Evolutionary conservation across 2,329 filamentous ascomycete genomes (phyloP), one percentile per base, ranked within the genome.

Genomic region (Epichloe uncinata): DNA sequence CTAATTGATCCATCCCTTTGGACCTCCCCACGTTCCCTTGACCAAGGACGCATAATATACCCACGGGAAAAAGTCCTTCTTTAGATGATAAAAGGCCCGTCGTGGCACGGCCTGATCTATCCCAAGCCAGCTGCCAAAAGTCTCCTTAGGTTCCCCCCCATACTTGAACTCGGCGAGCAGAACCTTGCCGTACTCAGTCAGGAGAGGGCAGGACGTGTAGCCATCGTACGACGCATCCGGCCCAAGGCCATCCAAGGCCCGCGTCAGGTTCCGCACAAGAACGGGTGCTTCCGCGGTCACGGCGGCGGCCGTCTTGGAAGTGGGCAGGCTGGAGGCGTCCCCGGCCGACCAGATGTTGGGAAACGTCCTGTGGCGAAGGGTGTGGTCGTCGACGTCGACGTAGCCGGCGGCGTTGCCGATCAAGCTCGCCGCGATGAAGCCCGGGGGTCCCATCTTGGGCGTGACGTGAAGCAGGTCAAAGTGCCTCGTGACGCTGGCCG

Each of bases 41-140:
- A 82, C 71, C 72, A 81, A 74, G 37, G 69, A 71, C 37, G 75
- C 72, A 48, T 70, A 73, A 63, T 82, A 82, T 3, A 83, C 79
- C 79, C 79, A 82, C 0, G 79, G 79, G 63, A 83, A 83, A 57
- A 83, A 83, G 58, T 82, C 73, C 65, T 79, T 82, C 69, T 83
- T 83, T 42, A 83, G 56, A 56, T 81, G 67, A 55, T 79, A 83
- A 58, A 83, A 83, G 0, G 73, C 66, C 3, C 73, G 70, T 3
- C 78, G 70, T 2, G 79, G 79, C 9, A 64, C 63, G 0, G 61
- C 71, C 61, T 83, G 79, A 56, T 82, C 77, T 6, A 82, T 68
- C 1, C 77, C 78, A 13, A 81, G 62, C 59, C 63, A 65, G 3
- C 68, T 62, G 4, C 65, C 69, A 54, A 83, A 83, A 0, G 79